Evolutionary conservation across 2,329 filamentous ascomycete genomes (phyloP).

Genomic region (Venturia carpophila): DNA sequence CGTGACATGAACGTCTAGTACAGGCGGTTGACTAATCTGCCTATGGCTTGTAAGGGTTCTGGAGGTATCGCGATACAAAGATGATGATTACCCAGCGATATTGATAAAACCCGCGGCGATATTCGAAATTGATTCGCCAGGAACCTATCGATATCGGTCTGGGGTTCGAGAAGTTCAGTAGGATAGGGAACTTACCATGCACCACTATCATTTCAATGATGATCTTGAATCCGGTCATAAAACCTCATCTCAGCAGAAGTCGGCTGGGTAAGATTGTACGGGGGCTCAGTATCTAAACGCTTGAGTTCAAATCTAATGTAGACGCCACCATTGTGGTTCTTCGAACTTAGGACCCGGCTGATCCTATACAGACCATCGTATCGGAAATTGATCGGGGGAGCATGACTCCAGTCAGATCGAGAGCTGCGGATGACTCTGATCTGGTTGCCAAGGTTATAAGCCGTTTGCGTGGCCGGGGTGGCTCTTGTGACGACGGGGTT

Average conservation of each 20-base stretch:
- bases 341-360: neutral
- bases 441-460: neutral
- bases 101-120: too few relatives aligned
- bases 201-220: neutral
- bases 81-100: too few relatives aligned
- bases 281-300: neutral
- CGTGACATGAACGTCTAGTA: neutral
- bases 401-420: neutral
- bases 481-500: neutral
- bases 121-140: neutral
- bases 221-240: neutral
- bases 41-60: neutral
- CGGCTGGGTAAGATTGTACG: neutral
- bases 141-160: neutral
- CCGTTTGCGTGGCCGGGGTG: neutral
- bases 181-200: neutral
- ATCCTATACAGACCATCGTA: constrained; percentile 12
- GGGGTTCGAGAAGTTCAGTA: neutral
- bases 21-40: neutral
- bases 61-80: neutral
- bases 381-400: neutral
- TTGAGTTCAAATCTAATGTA: constrained; percentile 11
- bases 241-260: neutral
- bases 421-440: constrained; percentile 12
- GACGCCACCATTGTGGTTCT: neutral